Percentiles rank a stretch among this genome's conserved stretches.
Evolutionary conservation across 805 yeast species (phyloP).

Genomic region (Suhomyces pyralidae): DNA sequence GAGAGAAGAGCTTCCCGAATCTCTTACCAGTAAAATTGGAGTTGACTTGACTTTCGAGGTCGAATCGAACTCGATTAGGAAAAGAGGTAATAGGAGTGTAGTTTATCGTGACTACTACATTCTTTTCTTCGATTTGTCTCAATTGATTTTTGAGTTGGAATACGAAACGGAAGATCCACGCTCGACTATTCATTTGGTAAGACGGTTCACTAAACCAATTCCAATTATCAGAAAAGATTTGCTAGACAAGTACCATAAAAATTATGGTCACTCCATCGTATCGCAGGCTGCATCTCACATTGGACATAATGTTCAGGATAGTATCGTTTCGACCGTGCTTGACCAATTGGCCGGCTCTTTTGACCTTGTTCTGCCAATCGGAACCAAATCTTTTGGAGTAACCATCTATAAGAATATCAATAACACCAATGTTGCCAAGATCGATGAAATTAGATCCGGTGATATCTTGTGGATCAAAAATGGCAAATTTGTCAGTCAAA

Average conservation of each 20-base stretch:
- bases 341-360: slow-evolving; percentile 9
- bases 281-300: slow-evolving; percentile 28
- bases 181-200: slow-evolving; percentile 38
- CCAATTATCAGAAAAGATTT: slow-evolving; percentile 46
- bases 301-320: slow-evolving; percentile 33
- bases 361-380: slow-evolving; percentile 54
- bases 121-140: slow-evolving; percentile 70
- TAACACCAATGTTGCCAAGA: slow-evolving; percentile 41
- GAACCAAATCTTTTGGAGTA: slow-evolving; percentile 70
- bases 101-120: slow-evolving; percentile 65
- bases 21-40: slow-evolving; percentile 38
- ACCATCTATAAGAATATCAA: slow-evolving; percentile 54
- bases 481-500: slow-evolving; percentile 71
- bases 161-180: slow-evolving; percentile 57
- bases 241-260: slow-evolving; percentile 47
- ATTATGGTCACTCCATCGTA: slow-evolving; percentile 52
- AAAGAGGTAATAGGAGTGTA: slow-evolving; percentile 53
- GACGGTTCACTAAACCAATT: slow-evolving; percentile 32
- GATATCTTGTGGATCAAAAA: slow-evolving; percentile 76
- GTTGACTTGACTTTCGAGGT: slow-evolving; percentile 60
- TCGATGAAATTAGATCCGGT: slow-evolving; percentile 73
- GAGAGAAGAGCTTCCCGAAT: slow-evolving; percentile 54
- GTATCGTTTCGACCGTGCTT: slow-evolving; percentile 23
- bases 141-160: slow-evolving; percentile 54
- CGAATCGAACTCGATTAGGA: slow-evolving; percentile 53